These are phyloP conservation scores for Aspergillus aculeatus DNA, from an alignment of 2,329 filamentous ascomycete genomes.

Conservation along the genomic window DNA sequence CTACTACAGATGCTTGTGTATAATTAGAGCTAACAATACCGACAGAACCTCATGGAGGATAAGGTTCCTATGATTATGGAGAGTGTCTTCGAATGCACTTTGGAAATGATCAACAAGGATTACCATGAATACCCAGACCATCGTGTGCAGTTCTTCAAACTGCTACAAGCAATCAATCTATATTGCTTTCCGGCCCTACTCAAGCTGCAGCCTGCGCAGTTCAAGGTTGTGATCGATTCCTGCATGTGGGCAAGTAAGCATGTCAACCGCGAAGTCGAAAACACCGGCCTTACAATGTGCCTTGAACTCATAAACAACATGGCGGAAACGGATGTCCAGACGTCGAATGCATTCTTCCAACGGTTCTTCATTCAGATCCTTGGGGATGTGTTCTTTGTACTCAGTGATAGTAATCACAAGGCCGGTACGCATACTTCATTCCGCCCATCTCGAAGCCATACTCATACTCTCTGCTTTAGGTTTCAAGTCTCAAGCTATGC, in stretches of 20 bases:
- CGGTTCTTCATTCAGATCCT: constrained; percentile 94
- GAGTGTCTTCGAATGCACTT: constrained; percentile 95
- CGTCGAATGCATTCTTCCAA: constrained; percentile 94
- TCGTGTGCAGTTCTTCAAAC: constrained; percentile 98
- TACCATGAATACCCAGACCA: constrained; percentile 99
- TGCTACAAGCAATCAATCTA: constrained; percentile 91
- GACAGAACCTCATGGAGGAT: constrained; percentile 89
- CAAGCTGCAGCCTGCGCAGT: constrained; percentile 91
- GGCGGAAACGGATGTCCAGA: constrained; percentile 81
- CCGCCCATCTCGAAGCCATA: neutral
- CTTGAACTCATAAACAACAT: constrained; percentile 97
- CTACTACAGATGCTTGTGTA: neutral
- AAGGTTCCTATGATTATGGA: constrained; percentile 98
- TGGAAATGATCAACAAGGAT: constrained; percentile 99
- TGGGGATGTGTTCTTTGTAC: constrained; percentile 96
- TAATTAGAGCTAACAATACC: neutral
- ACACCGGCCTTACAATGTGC: constrained; percentile 95
- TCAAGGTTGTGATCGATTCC: constrained; percentile 99
- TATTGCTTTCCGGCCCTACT: constrained; percentile 95
- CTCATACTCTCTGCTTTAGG: constrained; percentile 41
- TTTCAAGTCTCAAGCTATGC: constrained; percentile 95
- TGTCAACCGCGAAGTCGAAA: constrained; percentile 96
- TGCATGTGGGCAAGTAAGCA: constrained; percentile 99
- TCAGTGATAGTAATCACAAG: constrained; percentile 97
- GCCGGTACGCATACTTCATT: constrained; percentile 55